Evolutionary conservation across 2,329 filamentous ascomycete genomes (phyloP), one percentile per base, ranked within the genome.

Genomic region (Trichoderma pleuroti): DNA sequence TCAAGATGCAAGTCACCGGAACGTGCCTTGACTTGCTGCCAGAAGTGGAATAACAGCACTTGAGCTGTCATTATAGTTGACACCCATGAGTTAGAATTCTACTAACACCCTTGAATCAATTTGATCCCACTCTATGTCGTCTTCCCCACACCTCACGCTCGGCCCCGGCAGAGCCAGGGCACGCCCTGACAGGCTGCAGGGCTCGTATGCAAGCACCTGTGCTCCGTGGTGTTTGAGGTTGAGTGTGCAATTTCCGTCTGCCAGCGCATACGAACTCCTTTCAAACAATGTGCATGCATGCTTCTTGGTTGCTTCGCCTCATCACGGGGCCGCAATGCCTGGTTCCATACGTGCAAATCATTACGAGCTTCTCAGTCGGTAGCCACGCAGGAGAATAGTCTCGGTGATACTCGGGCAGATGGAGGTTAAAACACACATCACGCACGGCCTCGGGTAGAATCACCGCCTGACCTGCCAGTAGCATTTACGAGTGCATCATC

Each of bases 211-310:
- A 28, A 30, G 56, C 21, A 24, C n/a, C 46, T 52, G 46, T 24
- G 34, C 64, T 60, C 36, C 54, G 56, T 68, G n/a, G 16, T 68
- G 66, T 68, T 46, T 68, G 66, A 60, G 30, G 56, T 61, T 68
- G 24, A 68, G 66, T 52, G 34, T 12, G 56, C 66, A 68, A 68
- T 68, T 68, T 68, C 66, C 54, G 54, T 68, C 16, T 14, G 36
- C 57, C 65, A 60, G 49, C 54, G 54, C 56, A 52, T 52, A 68
- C 66, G 66, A 60, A 11, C 65, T 68, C 65, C 54, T 60, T 60
- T 28, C 1, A 34, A 49, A 39, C 36, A 49, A 56, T 21, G 52
- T 26, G 28, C 52, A 66, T 66, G 49, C 52, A 42, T 30, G 32
- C 34, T 4, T 68, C 56, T 24, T 14, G 52, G 39, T 61, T 52